A percentile compares a stretch with the other conserved stretches of the same genome.
phyloP scores from a whole-genome alignment of 805 yeast species.

The Saccharomycopsis selenospora region DNA sequence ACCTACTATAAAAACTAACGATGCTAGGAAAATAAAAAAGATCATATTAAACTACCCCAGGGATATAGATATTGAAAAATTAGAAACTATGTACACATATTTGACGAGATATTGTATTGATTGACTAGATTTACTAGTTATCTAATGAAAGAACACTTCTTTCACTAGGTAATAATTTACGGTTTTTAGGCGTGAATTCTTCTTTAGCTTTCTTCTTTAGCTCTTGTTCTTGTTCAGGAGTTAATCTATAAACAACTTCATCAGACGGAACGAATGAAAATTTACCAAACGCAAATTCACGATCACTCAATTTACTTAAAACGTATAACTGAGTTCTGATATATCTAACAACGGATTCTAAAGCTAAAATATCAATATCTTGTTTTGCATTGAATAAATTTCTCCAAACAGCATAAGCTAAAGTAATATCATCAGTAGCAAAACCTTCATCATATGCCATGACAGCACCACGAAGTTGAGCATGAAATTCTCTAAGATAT shows the following conservation, averaged over 20 bases:
- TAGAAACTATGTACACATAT: no score
- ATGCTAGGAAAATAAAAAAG: no score
- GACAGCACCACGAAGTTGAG: slow-evolving; percentile 83
- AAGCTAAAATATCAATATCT: slow-evolving; percentile 70
- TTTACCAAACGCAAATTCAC: slow-evolving; percentile 89
- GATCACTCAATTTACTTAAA: slow-evolving; percentile 74
- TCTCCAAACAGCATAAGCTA: slow-evolving; percentile 82
- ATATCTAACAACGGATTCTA: slow-evolving; percentile 86
- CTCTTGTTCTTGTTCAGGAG: slow-evolving; percentile 53
- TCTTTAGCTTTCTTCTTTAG: slow-evolving; percentile 43
- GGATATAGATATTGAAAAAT: no score
- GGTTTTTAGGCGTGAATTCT: slow-evolving; percentile 45
- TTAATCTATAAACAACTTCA: slow-evolving; percentile 65
- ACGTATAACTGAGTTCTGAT: slow-evolving; percentile 86
- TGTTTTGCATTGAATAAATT: slow-evolving; percentile 82
- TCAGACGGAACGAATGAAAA: slow-evolving; percentile 80
- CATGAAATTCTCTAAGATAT: slow-evolving; percentile 82
- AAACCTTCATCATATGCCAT: slow-evolving; percentile 92
- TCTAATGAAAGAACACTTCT: slow-evolving; percentile 44
- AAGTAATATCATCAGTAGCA: slow-evolving; percentile 65
- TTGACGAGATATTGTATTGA: no score
- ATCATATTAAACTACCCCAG: no score
- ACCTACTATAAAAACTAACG: no score
- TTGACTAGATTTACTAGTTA: slow-evolving; percentile 35
- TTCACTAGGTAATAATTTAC: slow-evolving; percentile 52